phyloP scores from a whole-genome alignment of 345 rosid species.

The Gossypium raimondii region DNA sequence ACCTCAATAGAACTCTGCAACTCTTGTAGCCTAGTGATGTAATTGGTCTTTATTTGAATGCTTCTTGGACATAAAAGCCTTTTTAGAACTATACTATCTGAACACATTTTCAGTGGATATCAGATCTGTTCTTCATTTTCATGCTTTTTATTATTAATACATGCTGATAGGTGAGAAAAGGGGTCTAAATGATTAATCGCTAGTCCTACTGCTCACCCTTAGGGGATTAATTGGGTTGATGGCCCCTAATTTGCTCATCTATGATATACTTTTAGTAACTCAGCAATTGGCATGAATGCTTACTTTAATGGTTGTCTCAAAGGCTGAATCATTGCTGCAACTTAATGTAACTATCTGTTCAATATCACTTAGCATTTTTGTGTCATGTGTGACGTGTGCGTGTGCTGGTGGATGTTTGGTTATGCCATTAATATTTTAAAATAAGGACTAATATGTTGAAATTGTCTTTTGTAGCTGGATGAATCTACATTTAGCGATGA shows the following conservation, averaged over 20 bases:
- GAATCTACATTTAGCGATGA: constrained; percentile 62
- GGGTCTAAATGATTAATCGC: background rate
- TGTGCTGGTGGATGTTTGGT: background rate
- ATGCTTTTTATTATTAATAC: background rate
- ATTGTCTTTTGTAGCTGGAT: constrained; percentile 57
- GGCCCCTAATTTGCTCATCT: background rate
- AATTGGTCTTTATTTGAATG: background rate
- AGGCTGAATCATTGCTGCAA: background rate
- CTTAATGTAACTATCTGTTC: background rate
- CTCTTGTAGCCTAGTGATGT: background rate
- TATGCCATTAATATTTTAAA: background rate
- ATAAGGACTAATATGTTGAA: constrained; percentile 1
- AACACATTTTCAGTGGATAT: background rate
- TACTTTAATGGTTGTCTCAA: background rate
- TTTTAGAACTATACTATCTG: background rate
- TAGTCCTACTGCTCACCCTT: background rate
- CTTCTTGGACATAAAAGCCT: background rate
- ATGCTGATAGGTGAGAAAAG: constrained; percentile 5
- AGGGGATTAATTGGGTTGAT: background rate
- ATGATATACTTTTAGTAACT: background rate
- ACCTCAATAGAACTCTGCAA: background rate
- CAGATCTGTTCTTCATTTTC: background rate
- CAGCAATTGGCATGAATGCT: background rate
- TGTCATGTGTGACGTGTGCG: background rate
- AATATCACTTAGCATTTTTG: background rate